Base-by-base conservation (phyloP, 306 rosid genomes). In the Prunus mume region DNA sequence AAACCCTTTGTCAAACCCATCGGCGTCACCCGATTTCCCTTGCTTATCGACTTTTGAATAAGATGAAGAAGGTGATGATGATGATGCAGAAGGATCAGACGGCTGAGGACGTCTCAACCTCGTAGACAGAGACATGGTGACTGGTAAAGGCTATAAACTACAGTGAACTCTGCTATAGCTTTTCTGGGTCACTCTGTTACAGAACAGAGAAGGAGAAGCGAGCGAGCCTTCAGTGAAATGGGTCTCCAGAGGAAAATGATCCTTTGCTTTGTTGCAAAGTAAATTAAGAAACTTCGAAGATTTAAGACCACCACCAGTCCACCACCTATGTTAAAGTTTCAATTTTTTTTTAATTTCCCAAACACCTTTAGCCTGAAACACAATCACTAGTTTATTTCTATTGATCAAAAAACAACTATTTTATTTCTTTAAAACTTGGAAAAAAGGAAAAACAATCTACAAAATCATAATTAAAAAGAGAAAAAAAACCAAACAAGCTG, bases 31-130 rank as follows among this genome's bases (percentile, higher is more conserved):
- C 51, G 94, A 81, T 79, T 81, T 83, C 69, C 78, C 8, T 0
- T 86, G 83, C 78, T 96, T 96, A 55, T 83, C 90, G 45, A 69
- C 67, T 84, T 96, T 96, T 63, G 91, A 60, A 82, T 95, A 95
- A 14, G 92, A 64, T 9, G 68, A 41, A 30, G 85, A 68, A 14
- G 86, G n/a, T 12, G 81, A 8, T 15, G 86, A 67, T 18, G 89
- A 79, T 1, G 87, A 68, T 0, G 87, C 73, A 57, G 87, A 74
- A 62, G 79, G 84, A 84, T 90, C 92, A 58, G 93, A 81, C 69
- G 84, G 75, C 45, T 47, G 83, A 20, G 90, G 41, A 2, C 97
- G 93, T 70, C 97, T 82, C 80, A 88, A 89, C 86, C 99, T 80
- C 71, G 84, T 72, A 14, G 85, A 74, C 58, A 87, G 83, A 24